phyloP scores from a whole-genome alignment of 352 stramenopile species.

The Pseudoperonospora humuli region DNA sequence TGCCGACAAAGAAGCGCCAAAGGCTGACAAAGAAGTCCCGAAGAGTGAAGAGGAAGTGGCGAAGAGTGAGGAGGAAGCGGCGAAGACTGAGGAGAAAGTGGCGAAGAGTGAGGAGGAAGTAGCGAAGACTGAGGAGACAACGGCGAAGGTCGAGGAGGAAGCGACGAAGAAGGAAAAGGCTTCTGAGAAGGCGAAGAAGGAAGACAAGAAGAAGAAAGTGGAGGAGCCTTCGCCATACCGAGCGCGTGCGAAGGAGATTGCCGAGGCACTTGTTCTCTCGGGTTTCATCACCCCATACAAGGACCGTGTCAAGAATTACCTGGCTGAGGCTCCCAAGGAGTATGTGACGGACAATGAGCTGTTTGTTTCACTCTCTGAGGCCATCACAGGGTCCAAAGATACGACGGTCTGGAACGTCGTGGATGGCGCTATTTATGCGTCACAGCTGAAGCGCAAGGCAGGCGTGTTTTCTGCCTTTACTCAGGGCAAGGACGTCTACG shows the following conservation, averaged over 20 bases:
- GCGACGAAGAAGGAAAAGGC: conserved; percentile 14
- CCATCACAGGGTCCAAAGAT: conserved; percentile 30
- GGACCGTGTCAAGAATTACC: conserved; percentile 36
- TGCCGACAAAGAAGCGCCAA: neutral
- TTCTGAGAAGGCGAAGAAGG: conserved; percentile 12
- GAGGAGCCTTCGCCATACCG: conserved; percentile 25
- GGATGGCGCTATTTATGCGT: conserved; percentile 28
- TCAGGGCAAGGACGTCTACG: conserved; percentile 48
- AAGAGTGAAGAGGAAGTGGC: conserved; percentile 12
- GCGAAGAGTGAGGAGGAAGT: conserved; percentile 11
- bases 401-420: conserved; percentile 29
- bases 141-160: conserved; percentile 2
- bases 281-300: conserved; percentile 38
- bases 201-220: conserved; percentile 19
- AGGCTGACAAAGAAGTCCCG: conserved; percentile 1
- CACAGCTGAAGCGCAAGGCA: conserved; percentile 51
- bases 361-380: conserved; percentile 30
- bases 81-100: conserved; percentile 8
- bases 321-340: conserved; percentile 28
- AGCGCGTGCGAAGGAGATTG: conserved; percentile 31
- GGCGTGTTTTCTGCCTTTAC: conserved; percentile 48
- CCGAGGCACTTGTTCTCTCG: conserved; percentile 25
- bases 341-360: conserved; percentile 41
- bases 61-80: neutral
- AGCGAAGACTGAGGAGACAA: neutral